These are phyloP conservation scores for Lactarius deliciosus DNA, from an alignment of 768 basidiomycete species.

Conservation along the genomic window DNA sequence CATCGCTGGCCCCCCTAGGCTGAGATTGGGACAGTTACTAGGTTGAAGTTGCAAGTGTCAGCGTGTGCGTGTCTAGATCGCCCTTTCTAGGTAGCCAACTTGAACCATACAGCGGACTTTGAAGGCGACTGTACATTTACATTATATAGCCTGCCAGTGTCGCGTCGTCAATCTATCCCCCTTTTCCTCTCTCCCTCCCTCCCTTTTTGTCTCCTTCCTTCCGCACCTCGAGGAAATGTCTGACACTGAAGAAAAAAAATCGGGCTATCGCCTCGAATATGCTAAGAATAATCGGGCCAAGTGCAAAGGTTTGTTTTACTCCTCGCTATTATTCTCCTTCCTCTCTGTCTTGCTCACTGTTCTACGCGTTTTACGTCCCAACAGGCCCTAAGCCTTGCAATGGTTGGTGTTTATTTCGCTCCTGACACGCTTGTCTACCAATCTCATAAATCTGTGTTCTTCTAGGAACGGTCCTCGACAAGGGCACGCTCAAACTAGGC, in stretches of 20 bases:
- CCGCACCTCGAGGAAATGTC: conserved; percentile 36
- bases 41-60: not conserved
- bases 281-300: conserved; percentile 64
- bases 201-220: conserved; percentile 18
- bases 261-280: conserved; percentile 79
- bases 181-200: conserved; percentile 31
- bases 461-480: conserved; percentile 66
- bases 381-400: conserved; percentile 75
- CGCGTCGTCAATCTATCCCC: conserved; percentile 29
- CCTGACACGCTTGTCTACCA: conserved; percentile 17
- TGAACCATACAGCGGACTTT: conserved; percentile 38
- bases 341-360: conserved; percentile 32
- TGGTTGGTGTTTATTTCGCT: conserved; percentile 44
- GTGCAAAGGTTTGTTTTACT: conserved; percentile 65
- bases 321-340: conserved; percentile 31
- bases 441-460: conserved; percentile 30
- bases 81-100: conserved; percentile 26
- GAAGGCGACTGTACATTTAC: conserved; percentile 30
- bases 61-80: conserved; percentile 22
- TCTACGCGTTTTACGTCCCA: conserved; percentile 29
- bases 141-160: conserved; percentile 27
- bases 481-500: conserved; percentile 74
- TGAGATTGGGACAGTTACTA: not conserved
- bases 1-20: not conserved
- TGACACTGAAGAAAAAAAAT: conserved; percentile 45